Evolutionary conservation across 345 rosid genomes (phyloP), one percentile per base, ranked within the genome.

Genomic region (Brassica cretica): DNA sequence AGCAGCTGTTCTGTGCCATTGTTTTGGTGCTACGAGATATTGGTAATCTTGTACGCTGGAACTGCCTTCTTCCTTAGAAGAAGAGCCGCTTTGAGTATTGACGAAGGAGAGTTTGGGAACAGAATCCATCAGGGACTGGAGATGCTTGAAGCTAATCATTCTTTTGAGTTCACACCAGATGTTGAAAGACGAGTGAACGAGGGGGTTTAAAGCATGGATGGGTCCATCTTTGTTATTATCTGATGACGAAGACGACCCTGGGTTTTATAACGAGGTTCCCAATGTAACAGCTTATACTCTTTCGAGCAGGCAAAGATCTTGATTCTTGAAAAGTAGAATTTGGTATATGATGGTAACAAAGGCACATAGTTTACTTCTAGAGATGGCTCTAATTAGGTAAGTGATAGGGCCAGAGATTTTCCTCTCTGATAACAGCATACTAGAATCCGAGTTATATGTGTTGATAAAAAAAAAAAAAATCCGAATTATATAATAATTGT

Each of bases 11-110:
- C 97, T 2, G 62, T 85, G 71, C 93, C 97, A 62, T 77, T 94
- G 81, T 94, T 92, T 84, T 94, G 98, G 98, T 94, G 97, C 88
- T 89, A 94, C 44, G 98, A 94, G 87, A 81, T 91, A 62, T 86
- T 94, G 4, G 93, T 92, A 35, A 35, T 87, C 81, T 82, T 92
- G 65, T 91, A 88, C 24, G 87, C 84, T 2, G 98, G 94, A 75
- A 88, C 93, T 18, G 90, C 97, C 44, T 85, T 88, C 78, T 86
- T 82, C 72, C 82, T 94, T 37, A 87, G 90, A 82, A 91, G 97
- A 83, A 91, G 84, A 85, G 88, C 91, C 5, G 91, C 94, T 39
- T 66, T 78, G 18, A 82, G 84, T 73, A 87, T 92, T 7, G 98
- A 91, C 41, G 93, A 89, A 80, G 88, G 86, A 71, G 95, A 91